Conservation (phyloP, 1,139 yeast genomes). For the Taphrina deformans region DNA sequence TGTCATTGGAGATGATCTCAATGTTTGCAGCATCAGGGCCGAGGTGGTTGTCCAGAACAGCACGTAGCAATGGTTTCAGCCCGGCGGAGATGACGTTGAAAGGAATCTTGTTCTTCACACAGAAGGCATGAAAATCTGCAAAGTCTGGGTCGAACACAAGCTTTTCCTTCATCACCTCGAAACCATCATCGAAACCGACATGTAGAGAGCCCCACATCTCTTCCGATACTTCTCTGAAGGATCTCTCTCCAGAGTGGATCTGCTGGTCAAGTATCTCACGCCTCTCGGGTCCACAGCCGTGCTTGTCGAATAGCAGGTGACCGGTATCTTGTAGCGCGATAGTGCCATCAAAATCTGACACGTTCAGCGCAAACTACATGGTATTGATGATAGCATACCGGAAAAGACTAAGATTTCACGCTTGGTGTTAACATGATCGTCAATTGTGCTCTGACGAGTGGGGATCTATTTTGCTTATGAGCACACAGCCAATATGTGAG, state of each 20-base stretch:
- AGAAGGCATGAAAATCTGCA: conserved; percentile 57
- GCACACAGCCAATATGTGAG: not conserved
- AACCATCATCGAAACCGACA: conserved; percentile 55
- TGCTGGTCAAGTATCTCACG: conserved; percentile 48
- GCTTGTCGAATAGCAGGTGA: conserved; percentile 50
- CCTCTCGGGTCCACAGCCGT: conserved; percentile 49
- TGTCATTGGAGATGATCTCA: conserved; percentile 63
- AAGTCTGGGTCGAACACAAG: conserved; percentile 64
- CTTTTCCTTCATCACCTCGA: conserved; percentile 54
- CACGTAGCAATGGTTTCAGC: conserved; percentile 61
- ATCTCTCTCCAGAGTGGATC: conserved; percentile 46
- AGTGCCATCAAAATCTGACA: conserved; percentile 51
- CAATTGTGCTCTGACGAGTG: conserved; percentile 26
- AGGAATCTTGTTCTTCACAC: conserved; percentile 55
- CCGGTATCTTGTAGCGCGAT: conserved; percentile 53
- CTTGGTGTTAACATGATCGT: conserved; percentile 31
- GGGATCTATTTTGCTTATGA: conserved; percentile 5
- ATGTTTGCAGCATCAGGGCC: conserved; percentile 59
- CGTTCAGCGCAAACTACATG: not conserved
- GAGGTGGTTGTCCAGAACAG: conserved; percentile 59
- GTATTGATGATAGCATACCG: conserved; percentile 33
- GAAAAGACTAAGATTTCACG: conserved; percentile 46
- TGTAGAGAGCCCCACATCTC: conserved; percentile 51
- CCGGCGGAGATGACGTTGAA: conserved; percentile 69
- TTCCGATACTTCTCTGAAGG: conserved; percentile 51